Base-by-base conservation (phyloP, 805 yeast genomes). In the Hanseniaspora meyeri region DNA sequence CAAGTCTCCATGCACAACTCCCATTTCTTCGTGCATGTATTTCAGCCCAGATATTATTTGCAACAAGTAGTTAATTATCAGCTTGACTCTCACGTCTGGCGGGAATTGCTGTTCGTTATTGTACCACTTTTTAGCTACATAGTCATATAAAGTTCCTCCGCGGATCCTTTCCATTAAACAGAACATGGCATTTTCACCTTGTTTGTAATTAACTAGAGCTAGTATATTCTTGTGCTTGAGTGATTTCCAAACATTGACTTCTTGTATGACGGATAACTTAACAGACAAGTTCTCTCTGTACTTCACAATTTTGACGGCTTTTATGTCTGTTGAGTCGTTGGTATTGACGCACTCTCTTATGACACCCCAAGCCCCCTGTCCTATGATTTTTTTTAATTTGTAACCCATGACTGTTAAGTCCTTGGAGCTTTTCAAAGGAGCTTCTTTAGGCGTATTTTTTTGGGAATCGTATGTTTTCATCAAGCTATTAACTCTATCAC, bases 361-460 rank as follows among this genome's bases (percentile, higher is more conserved):
- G 32, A 83, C 77, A 11, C 96, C 95, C 85, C 93, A 90, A 0
- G 95, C 95, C 14, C 97, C 96, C 65, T 79, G 80, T 1, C 96
- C 96, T 59, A 88, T 82, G 11, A 83, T 77, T 61, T 80, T 81
- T 1, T 95, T 95, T 34, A 89, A 65, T 36, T 69, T 75, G 61
- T 80, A 80, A 16, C 79, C 81, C 70, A 83, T 61, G 1, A 88
- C 79, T 27, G 76, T 66, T 14, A 85, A 82, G 0, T 95, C 95
- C 59, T 77, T 79, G 57, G 83, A 87, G 11, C 46, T 51, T 27
- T 24, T 43, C 10, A 42, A n/a, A 9, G 27, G 12, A 4, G 38
- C 11, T 2, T 34, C 39, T 8, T 34, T 46, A 2, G 39, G 29
- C 4, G 17, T 32, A 17, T 5, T 46, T 9, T 31, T 32, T 19